phyloP scores from a whole-genome alignment of 208 protist genomes.

The Acanthamoeba rhysodes region DNA sequence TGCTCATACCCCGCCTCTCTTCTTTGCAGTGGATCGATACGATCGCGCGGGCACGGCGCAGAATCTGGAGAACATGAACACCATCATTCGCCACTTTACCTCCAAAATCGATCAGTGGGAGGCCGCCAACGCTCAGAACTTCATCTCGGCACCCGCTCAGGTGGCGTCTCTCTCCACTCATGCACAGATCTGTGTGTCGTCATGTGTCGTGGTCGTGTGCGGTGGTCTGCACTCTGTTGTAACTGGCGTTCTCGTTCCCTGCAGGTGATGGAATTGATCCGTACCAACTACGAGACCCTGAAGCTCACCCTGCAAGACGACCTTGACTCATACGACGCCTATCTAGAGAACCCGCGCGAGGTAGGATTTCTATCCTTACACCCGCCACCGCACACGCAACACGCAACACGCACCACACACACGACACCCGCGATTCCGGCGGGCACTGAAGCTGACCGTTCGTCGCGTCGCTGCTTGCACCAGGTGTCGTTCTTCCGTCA shows the following conservation, averaged over 20 bases:
- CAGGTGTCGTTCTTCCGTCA: constrained; percentile 64
- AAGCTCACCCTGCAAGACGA: constrained; percentile 80
- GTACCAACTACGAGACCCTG: constrained; percentile 79
- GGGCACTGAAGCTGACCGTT: neutral
- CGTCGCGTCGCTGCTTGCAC: no score
- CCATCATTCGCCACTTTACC: constrained; percentile 64
- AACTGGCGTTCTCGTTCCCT: neutral
- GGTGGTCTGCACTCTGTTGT: neutral
- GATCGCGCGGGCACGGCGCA: neutral
- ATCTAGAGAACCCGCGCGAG: constrained; percentile 82
- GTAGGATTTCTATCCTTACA: neutral
- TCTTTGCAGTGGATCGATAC: constrained; percentile 37
- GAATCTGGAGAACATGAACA: constrained; percentile 65
- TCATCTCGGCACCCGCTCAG: constrained; percentile 35
- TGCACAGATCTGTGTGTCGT: neutral
- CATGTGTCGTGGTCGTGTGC: neutral
- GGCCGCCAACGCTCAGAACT: constrained; percentile 23
- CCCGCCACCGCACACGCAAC: no score
- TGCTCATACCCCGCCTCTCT: no score
- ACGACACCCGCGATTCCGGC: no score
- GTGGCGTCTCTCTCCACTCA: neutral
- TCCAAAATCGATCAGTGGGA: constrained; percentile 69
- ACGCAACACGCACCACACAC: no score
- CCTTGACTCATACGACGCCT: constrained; percentile 78
- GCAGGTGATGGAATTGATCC: constrained; percentile 77